Conservation (phyloP, 768 basidiomycete genomes). For the Russula virescens region DNA sequence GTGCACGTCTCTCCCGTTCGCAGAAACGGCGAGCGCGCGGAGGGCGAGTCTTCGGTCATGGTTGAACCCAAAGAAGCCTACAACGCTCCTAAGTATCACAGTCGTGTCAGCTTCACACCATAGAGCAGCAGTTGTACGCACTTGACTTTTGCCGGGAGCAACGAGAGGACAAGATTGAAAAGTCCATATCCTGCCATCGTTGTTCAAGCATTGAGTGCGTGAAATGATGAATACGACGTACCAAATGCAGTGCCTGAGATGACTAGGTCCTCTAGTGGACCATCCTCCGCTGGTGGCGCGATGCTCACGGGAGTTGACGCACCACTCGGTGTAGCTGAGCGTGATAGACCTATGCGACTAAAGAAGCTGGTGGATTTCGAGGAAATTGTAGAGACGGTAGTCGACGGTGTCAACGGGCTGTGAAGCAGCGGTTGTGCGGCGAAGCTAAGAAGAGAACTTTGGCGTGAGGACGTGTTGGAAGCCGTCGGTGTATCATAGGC, state of each 20-base stretch:
- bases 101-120: neutral
- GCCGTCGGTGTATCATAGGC: conserved; percentile 37
- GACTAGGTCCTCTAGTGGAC: conserved; percentile 65
- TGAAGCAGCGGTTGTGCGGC: conserved; percentile 14
- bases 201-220: neutral
- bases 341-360: conserved; percentile 27
- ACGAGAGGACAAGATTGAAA: conserved; percentile 75
- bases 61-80: conserved; percentile 73
- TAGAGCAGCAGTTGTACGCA: conserved; percentile 30
- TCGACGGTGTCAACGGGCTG: conserved; percentile 23
- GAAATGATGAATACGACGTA: conserved; percentile 28
- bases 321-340: conserved; percentile 25
- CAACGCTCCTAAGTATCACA: conserved; percentile 52
- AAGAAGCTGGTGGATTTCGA: conserved; percentile 26
- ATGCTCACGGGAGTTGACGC: conserved; percentile 11
- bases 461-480: conserved; percentile 34
- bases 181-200: conserved; percentile 34
- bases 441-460: conserved; percentile 28
- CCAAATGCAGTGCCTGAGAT: conserved; percentile 75
- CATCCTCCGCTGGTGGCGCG: conserved; percentile 33
- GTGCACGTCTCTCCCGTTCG: conserved; percentile 64
- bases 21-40: conserved; percentile 61
- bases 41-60: conserved; percentile 65
- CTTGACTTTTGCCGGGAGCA: conserved; percentile 68
- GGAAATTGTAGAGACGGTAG: conserved; percentile 7